Evolutionary conservation across 1,139 yeast species (phyloP), one percentile per base, ranked within the genome.

Genomic region (Meyerozyma sp.): DNA sequence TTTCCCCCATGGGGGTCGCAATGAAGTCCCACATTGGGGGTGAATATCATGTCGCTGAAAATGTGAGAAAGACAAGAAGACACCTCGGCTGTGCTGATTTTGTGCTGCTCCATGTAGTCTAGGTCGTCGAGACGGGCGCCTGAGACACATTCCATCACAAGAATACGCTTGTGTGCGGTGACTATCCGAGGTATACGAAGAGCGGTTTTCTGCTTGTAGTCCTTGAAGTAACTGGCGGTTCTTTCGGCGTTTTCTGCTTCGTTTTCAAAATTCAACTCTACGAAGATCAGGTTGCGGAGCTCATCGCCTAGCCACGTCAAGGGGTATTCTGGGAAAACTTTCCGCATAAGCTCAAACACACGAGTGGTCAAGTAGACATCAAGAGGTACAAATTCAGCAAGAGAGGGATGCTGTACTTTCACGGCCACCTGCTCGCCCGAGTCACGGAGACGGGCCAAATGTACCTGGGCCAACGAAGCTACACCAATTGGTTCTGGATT

Each of bases 1-100:
- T 93, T 94, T 0, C 99, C 99, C 11, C 96, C 96, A 62, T 93
- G 99, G 1, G 98, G 98, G 61, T 93, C 99, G 66, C 98, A 93
- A 61, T 93, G 99, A 42, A 93, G 78, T 0, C 91, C 90, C 14
- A 89, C 96, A 26, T 81, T 83, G 0, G 96, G 95, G 1, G 95
- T 85, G 66, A 93, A 93, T 39, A 94, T 89, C 99, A 93, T 93
- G 58, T 83, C 84, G 66, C 91, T 89, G 70, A 93, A 93, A 26
- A 89, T 82, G 57, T 91, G 96, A 0, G 97, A 82, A 40, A 93
- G 71, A 58, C 98, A 93, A 8, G 82, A 70, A 4, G 95, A 84
- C 4, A 93, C 95, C 50, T 88, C 85, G 1, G 84, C 78, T 13
- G 95, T 71, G 20, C 85, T 79, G 44, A 93, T 90, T 32, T 76